Base-by-base conservation (phyloP, 2,329 filamentous ascomycete genomes). In the Emergomyces africanus region DNA sequence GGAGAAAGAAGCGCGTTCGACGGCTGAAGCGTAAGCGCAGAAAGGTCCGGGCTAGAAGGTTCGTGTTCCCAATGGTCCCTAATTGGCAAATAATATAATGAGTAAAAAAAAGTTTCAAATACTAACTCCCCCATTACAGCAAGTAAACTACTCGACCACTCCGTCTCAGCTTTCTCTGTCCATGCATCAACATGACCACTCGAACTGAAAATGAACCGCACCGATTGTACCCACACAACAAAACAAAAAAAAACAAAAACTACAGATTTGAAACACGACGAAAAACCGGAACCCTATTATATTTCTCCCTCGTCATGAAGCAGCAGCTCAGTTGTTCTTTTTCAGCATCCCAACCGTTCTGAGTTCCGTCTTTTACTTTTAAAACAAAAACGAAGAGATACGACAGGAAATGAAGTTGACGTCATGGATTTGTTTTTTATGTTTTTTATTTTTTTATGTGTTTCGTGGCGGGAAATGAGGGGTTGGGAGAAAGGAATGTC, bases 1-100 rank as follows among this genome's bases (percentile, higher is more conserved):
- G 94, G 94, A 94, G 92, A 85, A 99, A 99, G 89, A 99, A 99
- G 92, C 86, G 94, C 79, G 91, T 96, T 81, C 85, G 94, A 75
- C 87, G 94, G 80, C 90, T 99, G 79, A 97, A 97, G 88, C 88
- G 91, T 78, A 99, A 99, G 91, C 90, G 94, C 83, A 95, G 94
- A 90, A 99, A 99, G 92, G 96, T 94, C 82, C 86, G 94, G 78
- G 94, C 92, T 74, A 83, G 94, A 82, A 91, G 86, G 94, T 97
- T 84, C 84, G 90, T 79, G n/a, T n/a, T 39, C n/a, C n/a, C n/a
- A n/a, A n/a, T n/a, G n/a, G n/a, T n/a, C n/a, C n/a, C n/a, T n/a
- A n/a, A n/a, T n/a, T n/a, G n/a, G n/a, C n/a, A n/a, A n/a, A n/a
- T n/a, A n/a, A n/a, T n/a, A n/a, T n/a, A n/a, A n/a, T n/a, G n/a